phyloP scores from a whole-genome alignment of 2,329 filamentous ascomycete species.

The Dissoconium aciculare region DNA sequence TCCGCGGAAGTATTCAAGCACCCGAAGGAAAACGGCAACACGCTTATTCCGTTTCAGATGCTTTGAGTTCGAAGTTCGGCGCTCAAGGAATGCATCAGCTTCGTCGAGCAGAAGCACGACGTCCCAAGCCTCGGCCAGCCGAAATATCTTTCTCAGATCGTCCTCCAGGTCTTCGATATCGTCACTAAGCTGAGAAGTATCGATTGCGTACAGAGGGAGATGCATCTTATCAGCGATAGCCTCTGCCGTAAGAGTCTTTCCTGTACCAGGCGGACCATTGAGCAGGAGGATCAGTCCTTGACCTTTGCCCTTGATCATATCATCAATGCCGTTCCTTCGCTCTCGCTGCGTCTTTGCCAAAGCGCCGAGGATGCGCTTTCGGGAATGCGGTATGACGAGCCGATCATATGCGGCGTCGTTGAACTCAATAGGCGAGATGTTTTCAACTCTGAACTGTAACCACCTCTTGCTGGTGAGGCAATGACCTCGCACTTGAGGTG shows the following conservation, averaged over 20 bases:
- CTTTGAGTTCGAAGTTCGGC: conserved; percentile 12
- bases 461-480: conserved; percentile 9
- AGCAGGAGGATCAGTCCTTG: conserved; percentile 13
- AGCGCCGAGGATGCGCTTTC: conserved; percentile 10
- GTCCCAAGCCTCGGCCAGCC: conserved; percentile 28
- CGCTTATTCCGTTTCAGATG: not conserved
- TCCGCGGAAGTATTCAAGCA: conserved; percentile 39
- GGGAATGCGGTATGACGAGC: conserved; percentile 9
- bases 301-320: conserved; percentile 13
- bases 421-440: conserved; percentile 7
- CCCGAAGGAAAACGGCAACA: conserved; percentile 3
- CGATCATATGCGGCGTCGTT: conserved; percentile 11
- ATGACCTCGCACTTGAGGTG: conserved; percentile 8
- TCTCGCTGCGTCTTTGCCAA: conserved; percentile 8
- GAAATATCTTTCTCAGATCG: not conserved
- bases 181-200: no score
- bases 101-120: conserved; percentile 44
- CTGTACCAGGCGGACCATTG: conserved; percentile 16
- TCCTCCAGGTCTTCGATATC: not conserved
- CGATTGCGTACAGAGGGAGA: conserved; percentile 4
- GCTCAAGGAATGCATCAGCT: conserved; percentile 45
- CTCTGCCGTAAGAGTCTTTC: conserved; percentile 16
- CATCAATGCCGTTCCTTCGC: conserved; percentile 8
- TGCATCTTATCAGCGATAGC: conserved; percentile 8
- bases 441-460: conserved; percentile 11